phyloP scores from a whole-genome alignment of 176 grass and related monocot species.

The Lolium rigidum region DNA sequence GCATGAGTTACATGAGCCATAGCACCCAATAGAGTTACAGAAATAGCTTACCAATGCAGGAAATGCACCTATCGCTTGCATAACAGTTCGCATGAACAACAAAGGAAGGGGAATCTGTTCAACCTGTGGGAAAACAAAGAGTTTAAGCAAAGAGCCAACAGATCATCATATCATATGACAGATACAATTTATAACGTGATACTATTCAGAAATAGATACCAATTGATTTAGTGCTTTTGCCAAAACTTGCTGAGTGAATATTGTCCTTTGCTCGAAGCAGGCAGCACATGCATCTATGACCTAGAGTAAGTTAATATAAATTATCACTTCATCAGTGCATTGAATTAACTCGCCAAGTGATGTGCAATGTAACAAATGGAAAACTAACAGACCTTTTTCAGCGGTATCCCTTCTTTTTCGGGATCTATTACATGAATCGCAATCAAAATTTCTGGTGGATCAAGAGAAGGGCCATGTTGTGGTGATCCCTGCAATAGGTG shows the following conservation, averaged over 20 bases:
- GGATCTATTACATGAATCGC: constrained; percentile 93
- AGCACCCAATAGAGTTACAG: background rate
- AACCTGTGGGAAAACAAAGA: constrained; percentile 64
- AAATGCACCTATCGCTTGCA: constrained; percentile 85
- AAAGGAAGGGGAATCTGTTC: constrained; percentile 98
- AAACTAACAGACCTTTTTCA: constrained; percentile 73
- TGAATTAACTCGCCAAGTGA: constrained; percentile 29
- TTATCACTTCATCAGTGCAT: constrained; percentile 29
- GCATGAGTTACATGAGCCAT: constrained; percentile 23
- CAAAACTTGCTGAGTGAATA: constrained; percentile 93
- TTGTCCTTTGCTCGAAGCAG: constrained; percentile 84
- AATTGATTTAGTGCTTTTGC: constrained; percentile 93
- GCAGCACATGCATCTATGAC: constrained; percentile 89
- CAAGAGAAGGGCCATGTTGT: constrained; percentile 70
- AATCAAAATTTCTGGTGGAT: constrained; percentile 91
- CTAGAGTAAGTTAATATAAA: constrained; percentile 51
- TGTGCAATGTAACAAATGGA: background rate
- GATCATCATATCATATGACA: constrained; percentile 22
- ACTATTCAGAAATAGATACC: constrained; percentile 53
- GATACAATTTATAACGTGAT: constrained; percentile 25
- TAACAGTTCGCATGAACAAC: constrained; percentile 97
- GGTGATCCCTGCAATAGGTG: constrained; percentile 61
- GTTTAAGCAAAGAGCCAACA: constrained; percentile 26
- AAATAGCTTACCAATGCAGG: constrained; percentile 83
- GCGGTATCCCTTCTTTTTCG: constrained; percentile 85